These are phyloP conservation scores for Taphrina deformans DNA, from an alignment of 1,139 yeast species.

Conservation along the genomic window DNA sequence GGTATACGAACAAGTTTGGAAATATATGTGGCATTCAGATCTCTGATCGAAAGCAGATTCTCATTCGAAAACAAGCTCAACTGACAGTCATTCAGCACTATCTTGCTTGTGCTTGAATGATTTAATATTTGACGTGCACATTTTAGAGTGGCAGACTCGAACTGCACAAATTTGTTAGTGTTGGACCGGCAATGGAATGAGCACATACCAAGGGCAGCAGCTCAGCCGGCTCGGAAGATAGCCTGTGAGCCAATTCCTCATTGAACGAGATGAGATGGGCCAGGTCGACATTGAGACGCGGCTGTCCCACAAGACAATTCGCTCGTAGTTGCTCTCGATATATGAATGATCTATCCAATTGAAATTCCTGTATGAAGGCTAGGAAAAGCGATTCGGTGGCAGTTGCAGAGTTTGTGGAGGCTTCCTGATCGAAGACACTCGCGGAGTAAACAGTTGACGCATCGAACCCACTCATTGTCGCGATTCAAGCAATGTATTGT, in stretches of 20 bases:
- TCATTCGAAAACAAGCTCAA: constrained; percentile 74
- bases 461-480: constrained; percentile 25
- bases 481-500: neutral
- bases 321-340: constrained; percentile 87
- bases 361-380: constrained; percentile 78
- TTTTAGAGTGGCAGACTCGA: constrained; percentile 86
- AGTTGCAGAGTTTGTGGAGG: constrained; percentile 20
- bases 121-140: constrained; percentile 80
- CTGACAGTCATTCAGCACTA: constrained; percentile 77
- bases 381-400: constrained; percentile 51
- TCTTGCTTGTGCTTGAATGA: constrained; percentile 53
- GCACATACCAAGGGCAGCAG: constrained; percentile 63
- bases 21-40: constrained; percentile 82
- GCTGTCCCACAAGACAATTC: constrained; percentile 74
- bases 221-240: constrained; percentile 84
- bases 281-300: constrained; percentile 69
- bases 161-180: constrained; percentile 42
- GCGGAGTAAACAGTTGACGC: constrained; percentile 29
- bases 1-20: constrained; percentile 87
- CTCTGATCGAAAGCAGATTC: constrained; percentile 70
- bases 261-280: constrained; percentile 85
- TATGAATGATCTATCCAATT: constrained; percentile 76
- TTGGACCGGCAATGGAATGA: neutral
- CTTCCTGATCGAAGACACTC: constrained; percentile 29
- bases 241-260: constrained; percentile 81